These are phyloP conservation scores for Penicillium palitans DNA, from an alignment of 2,329 filamentous ascomycete genomes.

Conservation along the genomic window DNA sequence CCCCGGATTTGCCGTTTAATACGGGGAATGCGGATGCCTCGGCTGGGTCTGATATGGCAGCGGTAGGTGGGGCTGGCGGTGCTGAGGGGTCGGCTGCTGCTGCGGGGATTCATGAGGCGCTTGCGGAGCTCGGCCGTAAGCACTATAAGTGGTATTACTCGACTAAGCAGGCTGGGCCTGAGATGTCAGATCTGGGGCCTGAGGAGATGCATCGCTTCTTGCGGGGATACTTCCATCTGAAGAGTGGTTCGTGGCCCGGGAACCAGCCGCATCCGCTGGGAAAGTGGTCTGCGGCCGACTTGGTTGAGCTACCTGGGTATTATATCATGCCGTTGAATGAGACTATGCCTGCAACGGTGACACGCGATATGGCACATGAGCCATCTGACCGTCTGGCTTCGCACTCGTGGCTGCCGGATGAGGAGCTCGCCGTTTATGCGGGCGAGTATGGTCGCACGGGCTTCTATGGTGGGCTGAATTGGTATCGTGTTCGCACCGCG, in stretches of 20 bases:
- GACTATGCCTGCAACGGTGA: conserved; percentile 61
- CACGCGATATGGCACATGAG: conserved; percentile 56
- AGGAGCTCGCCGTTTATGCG: conserved; percentile 61
- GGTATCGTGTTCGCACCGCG: conserved; percentile 63
- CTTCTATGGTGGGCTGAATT: conserved; percentile 67
- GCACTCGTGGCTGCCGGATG: conserved; percentile 57
- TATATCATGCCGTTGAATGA: conserved; percentile 64
- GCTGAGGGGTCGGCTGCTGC: no score
- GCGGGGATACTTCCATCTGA: conserved; percentile 68
- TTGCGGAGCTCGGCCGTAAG: conserved; percentile 59
- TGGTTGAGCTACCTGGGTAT: conserved; percentile 64
- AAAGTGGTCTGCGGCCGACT: conserved; percentile 50
- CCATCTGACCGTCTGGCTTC: conserved; percentile 38
- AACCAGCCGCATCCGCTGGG: conserved; percentile 57
- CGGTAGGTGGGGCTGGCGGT: neutral
- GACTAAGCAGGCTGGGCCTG: conserved; percentile 35
- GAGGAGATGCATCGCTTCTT: conserved; percentile 61
- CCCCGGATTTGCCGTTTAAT: conserved; percentile 52
- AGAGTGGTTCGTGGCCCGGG: conserved; percentile 61
- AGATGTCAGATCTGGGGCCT: conserved; percentile 37
- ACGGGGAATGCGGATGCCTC: conserved; percentile 33
- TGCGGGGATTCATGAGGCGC: conserved; percentile 54
- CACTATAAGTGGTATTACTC: conserved; percentile 67
- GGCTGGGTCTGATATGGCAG: neutral
- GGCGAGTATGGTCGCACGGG: conserved; percentile 62